Evolutionary conservation across 2,329 filamentous ascomycete species (phyloP).

Genomic region (Microdochium bolleyi): DNA sequence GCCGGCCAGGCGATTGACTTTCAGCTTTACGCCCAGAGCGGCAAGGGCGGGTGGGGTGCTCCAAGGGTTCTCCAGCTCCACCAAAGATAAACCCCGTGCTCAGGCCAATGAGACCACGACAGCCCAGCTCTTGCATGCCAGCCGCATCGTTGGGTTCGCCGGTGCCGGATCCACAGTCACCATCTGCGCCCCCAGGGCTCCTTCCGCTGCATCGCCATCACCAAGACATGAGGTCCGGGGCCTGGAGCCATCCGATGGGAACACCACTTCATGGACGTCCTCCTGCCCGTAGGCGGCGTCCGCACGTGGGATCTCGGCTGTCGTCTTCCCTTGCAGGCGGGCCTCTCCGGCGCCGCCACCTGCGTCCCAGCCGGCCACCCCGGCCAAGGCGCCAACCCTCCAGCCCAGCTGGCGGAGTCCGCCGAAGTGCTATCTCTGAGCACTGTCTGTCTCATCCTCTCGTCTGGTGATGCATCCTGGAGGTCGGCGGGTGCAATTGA

Average conservation of each 20-base stretch:
- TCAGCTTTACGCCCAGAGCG: not conserved
- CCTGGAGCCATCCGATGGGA: too few species aligned
- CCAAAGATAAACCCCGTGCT: not conserved
- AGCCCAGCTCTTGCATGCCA: not conserved
- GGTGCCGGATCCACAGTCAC: not conserved
- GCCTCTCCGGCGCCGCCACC: too few species aligned
- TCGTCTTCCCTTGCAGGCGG: too few species aligned
- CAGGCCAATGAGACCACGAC: not conserved
- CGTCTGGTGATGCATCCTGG: not conserved
- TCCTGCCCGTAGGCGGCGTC: too few species aligned
- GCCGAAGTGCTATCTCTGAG: not conserved
- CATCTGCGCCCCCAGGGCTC: not conserved
- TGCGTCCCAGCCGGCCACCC: not conserved
- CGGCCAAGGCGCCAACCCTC: not conserved
- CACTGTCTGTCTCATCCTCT: not conserved
- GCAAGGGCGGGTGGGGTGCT: too few species aligned
- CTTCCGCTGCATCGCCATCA: too few species aligned
- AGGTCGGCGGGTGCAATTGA: not conserved
- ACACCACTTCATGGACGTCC: too few species aligned
- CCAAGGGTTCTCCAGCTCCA: not conserved
- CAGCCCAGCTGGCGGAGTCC: not conserved
- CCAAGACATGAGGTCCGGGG: too few species aligned
- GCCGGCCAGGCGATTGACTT: not conserved
- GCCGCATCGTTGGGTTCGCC: not conserved
- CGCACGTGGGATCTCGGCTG: too few species aligned